Base-by-base conservation (phyloP, 371 early-diverging fungal species). In the Chytridium lagenaria region DNA sequence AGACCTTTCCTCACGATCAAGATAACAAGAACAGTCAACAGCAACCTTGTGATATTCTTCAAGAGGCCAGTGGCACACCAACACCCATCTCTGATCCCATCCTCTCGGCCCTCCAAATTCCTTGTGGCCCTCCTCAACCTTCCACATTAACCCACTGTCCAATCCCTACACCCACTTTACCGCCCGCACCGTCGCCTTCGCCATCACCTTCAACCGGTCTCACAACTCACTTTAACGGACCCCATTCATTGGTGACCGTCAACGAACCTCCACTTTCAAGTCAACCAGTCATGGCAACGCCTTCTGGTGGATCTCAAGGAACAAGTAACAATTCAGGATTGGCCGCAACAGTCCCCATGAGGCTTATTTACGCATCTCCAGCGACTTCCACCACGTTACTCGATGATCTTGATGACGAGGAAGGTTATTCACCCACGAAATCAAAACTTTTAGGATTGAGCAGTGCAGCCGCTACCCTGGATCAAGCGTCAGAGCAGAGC, bases 331-430 rank as follows among this genome's bases (percentile, higher is more conserved):
- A 5, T 22, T 26, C 55, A 52, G 16, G 5, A 5, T 52, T 26
- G 5, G n/a, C 55, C 12, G 12, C 55, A 5, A 26, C 12, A 22
- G 5, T 26, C 7, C 55, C 55, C 12, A 52, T 26, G 26, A 10
- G 55, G 26, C 55, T 52, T 5, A 61, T 61, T 23, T 61, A 61
- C 61, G 31, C 74, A 0, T 67, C 74, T 5, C 39, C 69, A 5
- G 33, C 68, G 36, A 68, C 76, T 22, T 59, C 59, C 22, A 76
- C 76, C 44, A 76, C 76, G 1, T 23, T 65, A n/a, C 71, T 76
- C 1, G 76, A 76, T 63, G 76, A 76, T 22, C 71, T 76, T 7
- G 76, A 71, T 30, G 76, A 76, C 19, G 40, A 26, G 37, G 61
- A 40, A 7, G 5, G 55, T 40, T n/a, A 33, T 31, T 31, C 69